Base-by-base conservation (phyloP, 345 rosid species). In the Rhodamnia argentea region DNA sequence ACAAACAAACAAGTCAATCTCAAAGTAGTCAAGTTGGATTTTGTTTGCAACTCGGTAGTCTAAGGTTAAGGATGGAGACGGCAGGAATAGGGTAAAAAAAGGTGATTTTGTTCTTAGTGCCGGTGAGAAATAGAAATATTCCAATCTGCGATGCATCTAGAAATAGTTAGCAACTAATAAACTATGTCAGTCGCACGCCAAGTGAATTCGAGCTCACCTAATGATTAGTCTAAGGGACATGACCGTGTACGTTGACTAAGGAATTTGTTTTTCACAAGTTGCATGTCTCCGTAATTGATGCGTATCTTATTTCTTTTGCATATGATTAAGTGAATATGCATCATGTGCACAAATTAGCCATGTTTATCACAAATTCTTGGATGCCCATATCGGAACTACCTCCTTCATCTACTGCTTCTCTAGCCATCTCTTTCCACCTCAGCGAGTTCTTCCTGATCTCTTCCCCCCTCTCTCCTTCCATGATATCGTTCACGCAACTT, bases 371-470 rank as follows among this genome's bases (percentile, higher is more conserved):
- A 84, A 93, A 92, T 57, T 91, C 90, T 3, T 90, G 83, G 5
- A 92, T 89, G 58, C 88, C 90, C 82, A 85, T 86, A 56, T 93
- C 93, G 13, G 96, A 94, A 85, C 88, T 94, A 86, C 95, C 95
- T 24, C 93, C 95, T 85, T 90, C 90, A 70, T 87, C 87, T 27
- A 92, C 87, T 40, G 93, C 92, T 44, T 87, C 90, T 81, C 87
- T 81, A 75, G 93, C 94, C 50, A 91, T 55, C 51, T 88, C 86
- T 87, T 87, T 94, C 96, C 95, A 95, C 64, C 86, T 91, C 57
- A 76, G 88, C 3, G 91, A 90, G 85, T 89, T 93, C 10, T 9
- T 87, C 89, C 84, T 90, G 13, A 93, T 89, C 52, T 90, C 93
- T 55, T 88, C 58, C 4, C 86, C 88, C 70, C 82, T 90, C 10